Conservation (phyloP, 2,329 filamentous ascomycete genomes). For the Furcasterigmium sp. region DNA sequence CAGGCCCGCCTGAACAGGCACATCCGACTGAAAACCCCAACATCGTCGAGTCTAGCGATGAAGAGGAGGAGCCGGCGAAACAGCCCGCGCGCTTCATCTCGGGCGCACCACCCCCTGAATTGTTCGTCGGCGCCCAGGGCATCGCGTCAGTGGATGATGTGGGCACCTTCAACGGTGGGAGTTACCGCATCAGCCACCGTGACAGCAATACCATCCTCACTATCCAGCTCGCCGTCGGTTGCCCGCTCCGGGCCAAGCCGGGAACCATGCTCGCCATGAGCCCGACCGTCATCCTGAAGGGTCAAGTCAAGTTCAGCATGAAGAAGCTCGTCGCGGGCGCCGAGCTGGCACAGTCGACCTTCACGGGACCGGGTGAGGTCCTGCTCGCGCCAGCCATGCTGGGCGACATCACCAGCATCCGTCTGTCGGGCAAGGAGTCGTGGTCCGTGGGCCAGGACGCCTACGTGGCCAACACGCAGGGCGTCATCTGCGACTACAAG, state of each 20-base stretch:
- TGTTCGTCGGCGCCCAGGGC: conserved; percentile 55
- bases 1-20: conserved; percentile 20
- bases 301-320: conserved; percentile 76
- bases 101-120: conserved; percentile 36
- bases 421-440: conserved; percentile 62
- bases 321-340: conserved; percentile 87
- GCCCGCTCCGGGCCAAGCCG: conserved; percentile 75
- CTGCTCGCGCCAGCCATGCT: conserved; percentile 74
- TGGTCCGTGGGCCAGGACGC: conserved; percentile 88
- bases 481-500: conserved; percentile 84
- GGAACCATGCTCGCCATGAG: conserved; percentile 95
- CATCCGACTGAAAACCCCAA: conserved; percentile 21
- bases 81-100: conserved; percentile 27
- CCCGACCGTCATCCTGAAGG: conserved; percentile 77
- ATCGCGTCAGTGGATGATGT: conserved; percentile 68
- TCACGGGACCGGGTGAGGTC: conserved; percentile 85
- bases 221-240: conserved; percentile 83
- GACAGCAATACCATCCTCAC: conserved; percentile 89
- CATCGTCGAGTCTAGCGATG: conserved; percentile 10
- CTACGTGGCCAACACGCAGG: conserved; percentile 80
- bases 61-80: conserved; percentile 14
- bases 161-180: conserved; percentile 95
- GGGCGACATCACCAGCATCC: conserved; percentile 80
- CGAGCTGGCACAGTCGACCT: conserved; percentile 73
- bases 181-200: conserved; percentile 86